Conservation (phyloP, 2,329 filamentous ascomycete genomes). For the Fusarium longipes region DNA sequence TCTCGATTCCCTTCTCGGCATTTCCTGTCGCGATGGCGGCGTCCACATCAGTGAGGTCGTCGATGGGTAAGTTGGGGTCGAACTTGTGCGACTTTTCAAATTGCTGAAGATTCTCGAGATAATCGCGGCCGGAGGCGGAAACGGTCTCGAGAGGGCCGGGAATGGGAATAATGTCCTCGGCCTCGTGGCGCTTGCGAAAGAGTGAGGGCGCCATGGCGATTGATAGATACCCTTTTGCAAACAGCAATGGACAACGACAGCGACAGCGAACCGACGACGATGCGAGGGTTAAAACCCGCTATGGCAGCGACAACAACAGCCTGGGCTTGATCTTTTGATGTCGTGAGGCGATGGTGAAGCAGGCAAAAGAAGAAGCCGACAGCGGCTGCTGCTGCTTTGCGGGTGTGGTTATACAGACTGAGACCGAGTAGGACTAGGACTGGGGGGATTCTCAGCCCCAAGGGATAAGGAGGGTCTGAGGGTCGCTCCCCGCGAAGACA, state of each 20-base stretch:
- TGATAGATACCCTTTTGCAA: slow-evolving; percentile 17
- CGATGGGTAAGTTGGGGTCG: slow-evolving; percentile 73
- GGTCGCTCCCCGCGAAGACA: slow-evolving; percentile 37
- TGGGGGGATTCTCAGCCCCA: slow-evolving; percentile 36
- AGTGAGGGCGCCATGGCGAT: slow-evolving; percentile 51
- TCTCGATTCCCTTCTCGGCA: slow-evolving; percentile 65
- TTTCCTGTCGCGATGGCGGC: slow-evolving; percentile 65
- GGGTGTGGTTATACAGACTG: slow-evolving; percentile 38
- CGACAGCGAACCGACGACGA: slow-evolving; percentile 32
- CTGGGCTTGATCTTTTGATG: slow-evolving; percentile 21
- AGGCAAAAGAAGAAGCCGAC: slow-evolving; percentile 35
- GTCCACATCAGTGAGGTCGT: slow-evolving; percentile 70
- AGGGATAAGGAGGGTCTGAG: slow-evolving; percentile 28
- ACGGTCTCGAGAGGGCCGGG: slow-evolving; percentile 55
- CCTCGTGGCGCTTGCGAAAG: slow-evolving; percentile 60
- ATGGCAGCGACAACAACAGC: slow-evolving; percentile 30
- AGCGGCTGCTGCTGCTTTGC: slow-evolving; percentile 36
- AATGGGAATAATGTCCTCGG: slow-evolving; percentile 58
- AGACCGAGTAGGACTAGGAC: slow-evolving; percentile 12
- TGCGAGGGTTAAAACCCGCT: slow-evolving; percentile 41
- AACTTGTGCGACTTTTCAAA: slow-evolving; percentile 71
- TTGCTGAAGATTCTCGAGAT: slow-evolving; percentile 61
- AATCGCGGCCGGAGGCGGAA: slow-evolving; percentile 55
- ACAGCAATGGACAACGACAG: slow-evolving; percentile 24
- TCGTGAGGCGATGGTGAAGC: slow-evolving; percentile 32